Percentiles rank a stretch among this genome's conserved stretches.
Evolutionary conservation across 495 filamentous ascomycete species (phyloP).

Genomic region (Sporormia fimetaria): DNA sequence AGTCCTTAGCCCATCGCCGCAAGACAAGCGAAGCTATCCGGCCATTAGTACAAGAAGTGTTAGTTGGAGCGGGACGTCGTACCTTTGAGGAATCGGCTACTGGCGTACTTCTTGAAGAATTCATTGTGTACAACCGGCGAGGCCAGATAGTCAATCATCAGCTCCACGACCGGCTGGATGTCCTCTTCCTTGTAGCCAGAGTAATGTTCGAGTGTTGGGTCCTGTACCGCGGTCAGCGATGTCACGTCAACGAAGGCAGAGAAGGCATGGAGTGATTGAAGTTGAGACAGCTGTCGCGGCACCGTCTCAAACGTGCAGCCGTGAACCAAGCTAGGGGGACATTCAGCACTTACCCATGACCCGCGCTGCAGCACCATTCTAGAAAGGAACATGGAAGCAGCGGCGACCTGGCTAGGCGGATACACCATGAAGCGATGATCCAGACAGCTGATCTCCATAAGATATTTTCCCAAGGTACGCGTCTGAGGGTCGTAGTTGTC

Average conservation of each 20-base stretch:
- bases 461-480: slow-evolving; percentile 89
- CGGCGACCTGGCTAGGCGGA: slow-evolving; percentile 78
- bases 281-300: too few relatives aligned
- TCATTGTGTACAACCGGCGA: slow-evolving; percentile 84
- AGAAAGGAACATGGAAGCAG: slow-evolving; percentile 88
- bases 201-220: slow-evolving; percentile 82
- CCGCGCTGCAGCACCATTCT: slow-evolving; percentile 81
- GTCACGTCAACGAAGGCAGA: slow-evolving; percentile 24
- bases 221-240: too few relatives aligned
- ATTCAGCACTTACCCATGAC: slow-evolving; percentile 71
- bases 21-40: slow-evolving; percentile 88
- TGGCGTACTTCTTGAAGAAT: slow-evolving; percentile 98
- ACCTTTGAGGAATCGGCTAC: slow-evolving; percentile 97
- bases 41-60: slow-evolving; percentile 5
- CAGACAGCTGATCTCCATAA: slow-evolving; percentile 94
- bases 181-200: slow-evolving; percentile 87
- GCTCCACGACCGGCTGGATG: slow-evolving; percentile 77
- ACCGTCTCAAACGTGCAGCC: too few relatives aligned
- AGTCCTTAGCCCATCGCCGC: slow-evolving; percentile 82
- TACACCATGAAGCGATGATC: slow-evolving; percentile 86
- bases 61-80: not conserved
- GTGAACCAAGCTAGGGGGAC: too few relatives aligned
- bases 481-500: slow-evolving; percentile 98
- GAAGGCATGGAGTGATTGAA: not conserved
- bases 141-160: slow-evolving; percentile 93